phyloP scores from a whole-genome alignment of 306 rosid species.

The Oemleria cerasiformis region DNA sequence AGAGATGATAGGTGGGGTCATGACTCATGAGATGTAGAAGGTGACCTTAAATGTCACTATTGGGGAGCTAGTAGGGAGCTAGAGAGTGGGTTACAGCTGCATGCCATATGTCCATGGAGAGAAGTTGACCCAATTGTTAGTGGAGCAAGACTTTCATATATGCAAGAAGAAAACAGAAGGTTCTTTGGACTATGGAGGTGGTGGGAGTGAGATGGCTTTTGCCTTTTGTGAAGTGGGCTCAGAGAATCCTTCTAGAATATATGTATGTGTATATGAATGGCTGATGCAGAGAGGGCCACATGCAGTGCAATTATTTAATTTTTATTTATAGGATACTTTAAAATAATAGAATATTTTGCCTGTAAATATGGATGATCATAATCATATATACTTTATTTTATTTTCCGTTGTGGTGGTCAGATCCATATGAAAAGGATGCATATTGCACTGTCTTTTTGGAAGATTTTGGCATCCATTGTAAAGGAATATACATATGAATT shows the following conservation, averaged over 20 bases:
- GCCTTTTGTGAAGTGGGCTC: conserved; percentile 20
- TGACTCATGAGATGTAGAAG: conserved; percentile 12
- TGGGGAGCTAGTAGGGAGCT: conserved; percentile 12
- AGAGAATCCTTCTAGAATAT: conserved; percentile 29
- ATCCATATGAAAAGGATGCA: background rate
- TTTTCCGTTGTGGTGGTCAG: conserved; percentile 11
- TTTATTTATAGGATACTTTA: conserved; percentile 10
- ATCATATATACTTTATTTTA: background rate
- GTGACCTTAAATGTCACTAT: conserved; percentile 20
- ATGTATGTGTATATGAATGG: background rate
- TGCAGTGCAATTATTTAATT: conserved; percentile 6
- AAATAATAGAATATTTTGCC: conserved; percentile 3
- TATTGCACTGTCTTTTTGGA: conserved; percentile 5
- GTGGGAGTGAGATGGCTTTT: conserved; percentile 13
- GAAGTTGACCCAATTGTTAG: conserved; percentile 25
- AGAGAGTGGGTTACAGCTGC: conserved; percentile 52
- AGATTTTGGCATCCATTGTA: conserved; percentile 26
- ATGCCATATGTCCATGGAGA: conserved; percentile 12
- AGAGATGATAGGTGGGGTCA: conserved; percentile 12
- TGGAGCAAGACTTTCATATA: conserved; percentile 19
- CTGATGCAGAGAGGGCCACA: conserved; percentile 16
- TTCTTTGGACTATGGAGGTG: conserved; percentile 26
- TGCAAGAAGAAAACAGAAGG: conserved; percentile 21
- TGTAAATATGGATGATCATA: conserved; percentile 6
- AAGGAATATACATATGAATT: conserved; percentile 14